phyloP scores from a whole-genome alignment of 148 eudicot species.

The Rhododendron simsii region DNA sequence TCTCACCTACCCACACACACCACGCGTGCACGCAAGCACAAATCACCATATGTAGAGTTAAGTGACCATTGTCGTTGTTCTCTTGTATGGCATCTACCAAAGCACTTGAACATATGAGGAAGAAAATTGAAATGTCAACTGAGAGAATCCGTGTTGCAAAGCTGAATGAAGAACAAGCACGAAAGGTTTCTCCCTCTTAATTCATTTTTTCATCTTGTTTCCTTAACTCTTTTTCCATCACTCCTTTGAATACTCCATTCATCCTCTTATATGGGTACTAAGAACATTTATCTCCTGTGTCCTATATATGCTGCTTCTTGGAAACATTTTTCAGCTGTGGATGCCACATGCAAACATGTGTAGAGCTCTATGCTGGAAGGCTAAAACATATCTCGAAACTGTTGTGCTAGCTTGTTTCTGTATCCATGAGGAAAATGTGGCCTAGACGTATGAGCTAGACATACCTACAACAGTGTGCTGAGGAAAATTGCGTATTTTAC shows the following conservation, averaged over 20 bases:
- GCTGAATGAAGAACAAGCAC: slow-evolving; percentile 79
- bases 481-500: neutral
- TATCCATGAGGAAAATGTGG: neutral
- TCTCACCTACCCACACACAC: neutral
- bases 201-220: neutral
- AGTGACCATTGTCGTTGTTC: neutral
- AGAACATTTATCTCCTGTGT: neutral
- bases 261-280: neutral
- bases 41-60: neutral
- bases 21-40: neutral
- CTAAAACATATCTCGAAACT: neutral
- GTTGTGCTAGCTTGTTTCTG: neutral
- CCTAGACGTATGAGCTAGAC: neutral
- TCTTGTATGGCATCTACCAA: slow-evolving; percentile 12
- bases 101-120: slow-evolving; percentile 93
- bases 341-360: neutral
- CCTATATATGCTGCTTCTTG: neutral
- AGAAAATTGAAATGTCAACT: slow-evolving; percentile 84
- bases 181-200: slow-evolving; percentile 39
- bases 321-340: neutral
- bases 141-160: slow-evolving; percentile 72
- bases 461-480: neutral
- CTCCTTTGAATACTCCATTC: neutral
- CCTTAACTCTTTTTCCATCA: neutral
- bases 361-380: neutral